Evolutionary conservation across 371 early-diverging fungal species (phyloP).

Genomic region (Funneliformis caledonium): DNA sequence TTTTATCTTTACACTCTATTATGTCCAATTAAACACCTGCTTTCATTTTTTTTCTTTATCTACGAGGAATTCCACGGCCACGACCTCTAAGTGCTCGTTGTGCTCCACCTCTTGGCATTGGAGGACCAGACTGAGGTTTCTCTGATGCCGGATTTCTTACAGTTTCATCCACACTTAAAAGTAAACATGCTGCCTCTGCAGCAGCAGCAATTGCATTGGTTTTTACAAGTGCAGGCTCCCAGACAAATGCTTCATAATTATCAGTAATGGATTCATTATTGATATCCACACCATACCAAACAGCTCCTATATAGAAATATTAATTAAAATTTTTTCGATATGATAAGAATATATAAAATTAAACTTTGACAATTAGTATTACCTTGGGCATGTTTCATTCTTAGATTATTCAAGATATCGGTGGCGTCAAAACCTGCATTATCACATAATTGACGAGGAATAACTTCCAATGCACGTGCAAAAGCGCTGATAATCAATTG

Average conservation of each 20-base stretch:
- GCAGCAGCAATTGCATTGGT: conserved; percentile 96
- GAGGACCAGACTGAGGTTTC: conserved; percentile 63
- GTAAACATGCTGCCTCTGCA: conserved; percentile 95
- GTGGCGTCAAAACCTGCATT: conserved; percentile 99
- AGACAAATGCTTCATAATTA: conserved; percentile 94
- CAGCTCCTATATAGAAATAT: conserved; percentile 54
- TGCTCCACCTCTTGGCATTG: conserved; percentile 54
- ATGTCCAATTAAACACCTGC: not conserved
- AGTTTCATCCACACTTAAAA: conserved; percentile 96
- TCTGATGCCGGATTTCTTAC: conserved; percentile 76
- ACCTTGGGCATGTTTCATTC: conserved; percentile 93
- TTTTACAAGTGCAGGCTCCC: conserved; percentile 99
- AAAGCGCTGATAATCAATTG: conserved; percentile 96
- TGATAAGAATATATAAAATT: conserved; percentile 3
- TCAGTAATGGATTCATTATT: conserved; percentile 89
- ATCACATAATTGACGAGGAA: conserved; percentile 98
- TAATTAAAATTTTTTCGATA: not conserved
- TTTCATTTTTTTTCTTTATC: conserved; percentile 44
- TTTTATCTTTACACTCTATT: not conserved
- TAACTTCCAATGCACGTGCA: conserved; percentile 98
- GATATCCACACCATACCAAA: conserved; percentile 96
- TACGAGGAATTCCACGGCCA: conserved; percentile 68
- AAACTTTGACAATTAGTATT: conserved; percentile 5
- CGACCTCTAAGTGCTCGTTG: conserved; percentile 52
- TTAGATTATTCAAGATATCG: conserved; percentile 95